Evolutionary conservation across 2,329 filamentous ascomycete species (phyloP).

Genomic region (Pseudohalonectria lignicola): DNA sequence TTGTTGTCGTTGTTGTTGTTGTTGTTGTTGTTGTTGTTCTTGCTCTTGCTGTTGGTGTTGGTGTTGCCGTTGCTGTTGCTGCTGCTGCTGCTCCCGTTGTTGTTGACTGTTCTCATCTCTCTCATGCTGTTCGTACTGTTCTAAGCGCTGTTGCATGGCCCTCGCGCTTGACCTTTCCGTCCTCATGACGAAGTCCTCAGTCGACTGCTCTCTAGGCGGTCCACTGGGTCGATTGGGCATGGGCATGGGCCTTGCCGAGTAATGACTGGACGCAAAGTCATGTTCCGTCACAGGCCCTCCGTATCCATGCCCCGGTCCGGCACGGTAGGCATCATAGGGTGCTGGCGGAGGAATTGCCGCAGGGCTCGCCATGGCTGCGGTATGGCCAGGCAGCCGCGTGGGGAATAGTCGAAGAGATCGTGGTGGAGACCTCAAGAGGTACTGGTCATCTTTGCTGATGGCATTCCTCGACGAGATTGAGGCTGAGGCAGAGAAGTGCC

Average conservation of each 20-base stretch:
- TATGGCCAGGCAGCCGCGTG: constrained; percentile 5
- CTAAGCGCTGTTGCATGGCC: constrained; percentile 6
- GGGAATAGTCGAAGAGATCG: constrained; percentile 5
- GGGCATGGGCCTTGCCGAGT: too few relatives aligned
- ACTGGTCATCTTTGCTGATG: neutral
- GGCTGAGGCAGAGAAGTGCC: constrained; percentile 4
- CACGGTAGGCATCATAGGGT: neutral
- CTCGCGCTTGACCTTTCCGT: constrained; percentile 12
- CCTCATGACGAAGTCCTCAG: constrained; percentile 13
- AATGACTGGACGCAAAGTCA: too few relatives aligned
- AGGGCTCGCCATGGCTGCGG: neutral
- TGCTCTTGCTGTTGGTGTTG: neutral
- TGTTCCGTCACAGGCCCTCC: too few relatives aligned
- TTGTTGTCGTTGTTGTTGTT: neutral
- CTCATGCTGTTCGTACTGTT: constrained; percentile 1
- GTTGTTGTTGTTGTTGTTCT: neutral
- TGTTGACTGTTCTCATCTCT: constrained; percentile 2
- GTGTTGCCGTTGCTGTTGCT: neutral
- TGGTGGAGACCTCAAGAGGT: constrained; percentile 7
- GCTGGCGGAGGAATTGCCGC: neutral
- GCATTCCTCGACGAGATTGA: constrained; percentile 1
- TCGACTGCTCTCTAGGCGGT: constrained; percentile 10
- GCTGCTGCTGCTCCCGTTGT: neutral
- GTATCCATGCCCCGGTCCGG: too few relatives aligned
- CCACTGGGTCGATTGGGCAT: too few relatives aligned